phyloP scores from a whole-genome alignment of 805 yeast species.

The Ogataea sp. region DNA sequence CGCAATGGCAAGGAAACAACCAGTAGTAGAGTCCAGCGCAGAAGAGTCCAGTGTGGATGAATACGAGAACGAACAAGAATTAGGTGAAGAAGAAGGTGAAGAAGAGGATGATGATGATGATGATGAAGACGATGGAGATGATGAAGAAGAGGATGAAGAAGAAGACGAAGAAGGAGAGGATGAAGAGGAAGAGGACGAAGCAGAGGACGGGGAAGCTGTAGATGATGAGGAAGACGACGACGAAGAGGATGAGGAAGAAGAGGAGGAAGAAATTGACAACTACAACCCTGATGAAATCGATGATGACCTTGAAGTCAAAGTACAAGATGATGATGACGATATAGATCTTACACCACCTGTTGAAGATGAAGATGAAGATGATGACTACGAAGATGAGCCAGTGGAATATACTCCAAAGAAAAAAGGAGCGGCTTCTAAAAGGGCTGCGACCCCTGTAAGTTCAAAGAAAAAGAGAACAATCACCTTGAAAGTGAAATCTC shows the following conservation, averaged over 20 bases:
- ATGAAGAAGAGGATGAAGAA: slow-evolving; percentile 6
- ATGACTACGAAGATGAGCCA: slow-evolving; percentile 1
- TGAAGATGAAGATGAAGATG: slow-evolving; percentile 8
- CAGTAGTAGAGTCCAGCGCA: neutral
- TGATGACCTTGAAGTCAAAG: slow-evolving; percentile 11
- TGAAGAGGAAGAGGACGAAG: slow-evolving; percentile 18
- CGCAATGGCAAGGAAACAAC: neutral
- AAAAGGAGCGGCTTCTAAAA: slow-evolving; percentile 1
- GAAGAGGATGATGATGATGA: slow-evolving; percentile 1
- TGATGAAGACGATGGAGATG: neutral
- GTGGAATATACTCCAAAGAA: neutral
- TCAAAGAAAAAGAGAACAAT: neutral
- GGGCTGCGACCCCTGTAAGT: slow-evolving; percentile 1
- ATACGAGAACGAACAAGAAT: neutral
- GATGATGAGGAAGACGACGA: neutral
- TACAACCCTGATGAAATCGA: slow-evolving; percentile 11
- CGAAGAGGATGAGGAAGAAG: slow-evolving; percentile 5
- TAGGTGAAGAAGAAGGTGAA: neutral
- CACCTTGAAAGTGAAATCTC: neutral
- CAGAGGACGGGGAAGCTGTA: neutral
- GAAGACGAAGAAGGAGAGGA: slow-evolving; percentile 6
- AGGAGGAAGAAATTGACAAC: slow-evolving; percentile 8
- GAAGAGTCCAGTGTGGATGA: neutral
- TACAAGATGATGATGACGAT: slow-evolving; percentile 14
- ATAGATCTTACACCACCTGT: slow-evolving; percentile 5